Evolutionary conservation across 2,329 filamentous ascomycete genomes (phyloP).

Genomic region (Fusarium fracticaudum): DNA sequence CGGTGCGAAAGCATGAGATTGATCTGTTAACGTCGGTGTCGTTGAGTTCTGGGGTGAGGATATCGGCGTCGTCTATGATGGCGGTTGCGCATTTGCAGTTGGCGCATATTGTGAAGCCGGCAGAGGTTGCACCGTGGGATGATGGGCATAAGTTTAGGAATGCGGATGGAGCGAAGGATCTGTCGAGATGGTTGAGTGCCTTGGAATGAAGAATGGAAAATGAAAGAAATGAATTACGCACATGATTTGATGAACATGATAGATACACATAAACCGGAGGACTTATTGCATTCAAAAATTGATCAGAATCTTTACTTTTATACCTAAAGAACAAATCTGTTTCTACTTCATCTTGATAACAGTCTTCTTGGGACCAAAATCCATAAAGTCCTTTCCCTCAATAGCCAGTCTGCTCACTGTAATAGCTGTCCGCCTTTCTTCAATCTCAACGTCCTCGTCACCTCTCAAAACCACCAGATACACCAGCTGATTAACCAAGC

Average conservation of each 20-base stretch:
- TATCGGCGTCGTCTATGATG: background rate
- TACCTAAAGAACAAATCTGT: fast-evolving
- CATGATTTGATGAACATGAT: background rate
- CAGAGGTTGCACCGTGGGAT: slow-evolving; percentile 18
- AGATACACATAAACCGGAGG: background rate
- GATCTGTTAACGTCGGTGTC: slow-evolving; percentile 11
- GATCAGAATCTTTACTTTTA: background rate
- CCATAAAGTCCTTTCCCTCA: background rate
- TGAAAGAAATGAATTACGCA: background rate
- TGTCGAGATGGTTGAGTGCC: slow-evolving; percentile 17
- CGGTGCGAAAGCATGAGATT: slow-evolving; percentile 6
- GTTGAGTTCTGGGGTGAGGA: slow-evolving; percentile 10
- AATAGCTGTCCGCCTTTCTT: background rate
- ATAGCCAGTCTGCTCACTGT: background rate
- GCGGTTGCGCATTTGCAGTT: slow-evolving; percentile 13
- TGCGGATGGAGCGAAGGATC: slow-evolving; percentile 1
- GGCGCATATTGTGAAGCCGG: slow-evolving; percentile 1
- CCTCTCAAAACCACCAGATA: background rate
- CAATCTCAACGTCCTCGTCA: background rate
- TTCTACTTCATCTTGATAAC: background rate
- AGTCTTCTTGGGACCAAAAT: background rate
- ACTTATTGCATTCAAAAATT: background rate
- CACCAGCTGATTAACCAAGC: background rate
- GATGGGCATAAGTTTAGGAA: slow-evolving; percentile 16
- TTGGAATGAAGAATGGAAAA: background rate